A percentile compares a stretch with the other conserved stretches of the same genome.
These are phyloP conservation scores for Ophiosphaerella narmari DNA, from an alignment of 2,329 filamentous ascomycete genomes.

Conservation along the genomic window DNA sequence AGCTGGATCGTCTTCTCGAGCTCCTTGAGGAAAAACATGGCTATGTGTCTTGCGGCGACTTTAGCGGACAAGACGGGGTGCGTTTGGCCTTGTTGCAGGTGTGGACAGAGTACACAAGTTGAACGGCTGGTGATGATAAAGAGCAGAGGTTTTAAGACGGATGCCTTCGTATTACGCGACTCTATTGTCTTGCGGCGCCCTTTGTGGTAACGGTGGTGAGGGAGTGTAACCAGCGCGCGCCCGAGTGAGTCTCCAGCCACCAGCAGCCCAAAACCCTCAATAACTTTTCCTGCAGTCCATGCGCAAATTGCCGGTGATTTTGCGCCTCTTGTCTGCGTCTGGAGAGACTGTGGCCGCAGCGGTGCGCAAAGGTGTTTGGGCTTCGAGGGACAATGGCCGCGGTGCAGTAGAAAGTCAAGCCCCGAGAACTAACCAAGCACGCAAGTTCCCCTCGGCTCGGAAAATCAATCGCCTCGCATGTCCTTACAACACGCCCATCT, in stretches of 20 bases:
- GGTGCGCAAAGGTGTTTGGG: slow-evolving; percentile 16
- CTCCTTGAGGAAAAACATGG: slow-evolving; percentile 98
- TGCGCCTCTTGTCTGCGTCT: slow-evolving; percentile 21
- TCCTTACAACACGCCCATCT: slow-evolving; percentile 15
- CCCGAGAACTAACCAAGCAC: slow-evolving; percentile 1
- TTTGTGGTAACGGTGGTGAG: slow-evolving; percentile 24
- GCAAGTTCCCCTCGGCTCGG: slow-evolving; percentile 17
- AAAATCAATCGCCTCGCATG: slow-evolving; percentile 20
- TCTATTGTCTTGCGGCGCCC: slow-evolving; percentile 31
- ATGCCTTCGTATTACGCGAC: slow-evolving; percentile 27
- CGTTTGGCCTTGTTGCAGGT: slow-evolving; percentile 9
- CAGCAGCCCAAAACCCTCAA: slow-evolving; percentile 30
- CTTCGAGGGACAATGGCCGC: slow-evolving; percentile 16
- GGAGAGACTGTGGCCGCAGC: slow-evolving; percentile 10
- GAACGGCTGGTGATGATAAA: slow-evolving; percentile 5
- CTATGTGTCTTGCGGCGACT: slow-evolving; percentile 28
- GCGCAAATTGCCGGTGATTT: slow-evolving; percentile 20
- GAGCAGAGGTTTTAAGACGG: slow-evolving; percentile 10
- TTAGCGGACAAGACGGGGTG: slow-evolving; percentile 9
- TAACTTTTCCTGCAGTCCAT: slow-evolving; percentile 30
- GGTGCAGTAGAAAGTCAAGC: slow-evolving; percentile 2
- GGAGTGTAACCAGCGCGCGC: slow-evolving; percentile 18
- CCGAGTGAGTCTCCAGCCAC: slow-evolving; percentile 35
- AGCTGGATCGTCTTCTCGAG: slow-evolving; percentile 93
- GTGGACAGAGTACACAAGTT: slow-evolving; percentile 19